Conservation (phyloP, 345 rosid species). For the Brassica incana region DNA sequence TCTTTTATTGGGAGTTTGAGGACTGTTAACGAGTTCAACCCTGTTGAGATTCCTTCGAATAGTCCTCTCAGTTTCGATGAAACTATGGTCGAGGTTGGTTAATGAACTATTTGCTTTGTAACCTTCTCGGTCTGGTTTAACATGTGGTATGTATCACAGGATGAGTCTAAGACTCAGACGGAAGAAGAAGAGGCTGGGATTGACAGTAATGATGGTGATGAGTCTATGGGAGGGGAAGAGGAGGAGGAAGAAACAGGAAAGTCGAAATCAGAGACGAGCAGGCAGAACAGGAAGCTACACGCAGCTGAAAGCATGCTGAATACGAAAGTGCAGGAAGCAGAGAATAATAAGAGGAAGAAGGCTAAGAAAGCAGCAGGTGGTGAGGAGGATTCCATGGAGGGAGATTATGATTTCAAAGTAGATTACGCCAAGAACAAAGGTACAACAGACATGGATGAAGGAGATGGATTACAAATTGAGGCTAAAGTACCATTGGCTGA, state of each 20-base stretch:
- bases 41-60: constrained; percentile 73
- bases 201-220: constrained; percentile 36
- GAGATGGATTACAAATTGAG: constrained; percentile 36
- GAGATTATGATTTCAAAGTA: constrained; percentile 77
- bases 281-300: constrained; percentile 74
- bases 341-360: constrained; percentile 75
- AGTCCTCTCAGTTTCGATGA: constrained; percentile 70
- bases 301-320: constrained; percentile 68
- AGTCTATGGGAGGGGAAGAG: constrained; percentile 47
- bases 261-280: constrained; percentile 39
- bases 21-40: constrained; percentile 59
- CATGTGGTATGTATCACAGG: constrained; percentile 13
- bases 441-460: constrained; percentile 47
- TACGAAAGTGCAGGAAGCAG: constrained; percentile 66
- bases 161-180: constrained; percentile 10
- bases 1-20: constrained; percentile 87
- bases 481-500: constrained; percentile 57
- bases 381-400: constrained; percentile 64
- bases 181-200: constrained; percentile 9
- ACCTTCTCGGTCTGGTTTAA: neutral
- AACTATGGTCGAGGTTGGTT: constrained; percentile 72
- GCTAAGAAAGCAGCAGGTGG: constrained; percentile 42
- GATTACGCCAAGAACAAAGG: constrained; percentile 57
- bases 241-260: constrained; percentile 38
- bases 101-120: constrained; percentile 5